Evolutionary conservation across 2,329 filamentous ascomycete genomes (phyloP).

Genomic region (Neurospora crassa): DNA sequence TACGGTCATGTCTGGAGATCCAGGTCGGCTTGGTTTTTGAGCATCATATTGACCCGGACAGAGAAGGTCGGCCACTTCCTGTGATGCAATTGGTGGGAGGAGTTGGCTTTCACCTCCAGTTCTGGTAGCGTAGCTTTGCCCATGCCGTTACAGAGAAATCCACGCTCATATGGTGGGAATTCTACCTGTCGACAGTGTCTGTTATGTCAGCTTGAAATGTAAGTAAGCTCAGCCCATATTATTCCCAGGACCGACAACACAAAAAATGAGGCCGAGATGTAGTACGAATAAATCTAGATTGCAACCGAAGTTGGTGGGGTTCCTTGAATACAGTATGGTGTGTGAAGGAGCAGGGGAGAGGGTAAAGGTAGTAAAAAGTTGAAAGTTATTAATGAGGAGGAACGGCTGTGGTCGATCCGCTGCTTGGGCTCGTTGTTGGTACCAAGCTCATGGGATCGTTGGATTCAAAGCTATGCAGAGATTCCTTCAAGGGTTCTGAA

Average conservation of each 20-base stretch:
- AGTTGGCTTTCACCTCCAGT: background rate
- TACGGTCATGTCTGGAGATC: background rate
- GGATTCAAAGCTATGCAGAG: background rate
- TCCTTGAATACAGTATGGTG: background rate
- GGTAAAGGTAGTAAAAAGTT: background rate
- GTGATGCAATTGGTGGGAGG: background rate
- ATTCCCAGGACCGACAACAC: background rate
- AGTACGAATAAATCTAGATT: background rate
- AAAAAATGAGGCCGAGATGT: background rate
- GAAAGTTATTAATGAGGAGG: background rate
- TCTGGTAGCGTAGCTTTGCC: background rate
- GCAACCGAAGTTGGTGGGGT: background rate
- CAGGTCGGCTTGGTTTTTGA: background rate
- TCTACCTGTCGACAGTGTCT: background rate
- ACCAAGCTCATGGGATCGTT: constrained; percentile 7
- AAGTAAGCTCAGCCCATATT: background rate
- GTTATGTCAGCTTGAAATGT: background rate
- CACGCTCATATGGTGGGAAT: background rate
- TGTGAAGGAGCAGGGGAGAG: background rate
- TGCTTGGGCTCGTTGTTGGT: constrained; percentile 1
- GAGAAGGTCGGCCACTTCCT: background rate
- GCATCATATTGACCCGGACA: background rate
- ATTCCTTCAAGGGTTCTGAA: background rate
- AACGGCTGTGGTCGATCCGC: background rate
- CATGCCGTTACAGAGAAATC: background rate